Evolutionary conservation across 768 basidiomycete species (phyloP).

Genomic region (Galerina sulciceps): DNA sequence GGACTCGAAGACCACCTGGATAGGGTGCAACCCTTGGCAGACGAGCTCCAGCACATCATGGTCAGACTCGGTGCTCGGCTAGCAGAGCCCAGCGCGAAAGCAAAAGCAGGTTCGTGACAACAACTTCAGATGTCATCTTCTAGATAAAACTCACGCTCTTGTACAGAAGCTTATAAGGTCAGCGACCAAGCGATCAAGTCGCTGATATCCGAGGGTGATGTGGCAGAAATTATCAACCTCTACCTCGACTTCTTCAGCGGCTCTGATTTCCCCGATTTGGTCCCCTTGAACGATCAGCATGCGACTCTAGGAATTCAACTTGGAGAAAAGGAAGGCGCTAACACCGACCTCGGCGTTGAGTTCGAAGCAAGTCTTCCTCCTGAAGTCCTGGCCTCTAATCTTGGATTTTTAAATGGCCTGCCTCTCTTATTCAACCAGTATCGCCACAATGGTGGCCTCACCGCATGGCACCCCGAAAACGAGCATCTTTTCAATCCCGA

Average conservation of each 20-base stretch:
- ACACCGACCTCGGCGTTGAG: conserved; percentile 29
- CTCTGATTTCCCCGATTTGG: not conserved
- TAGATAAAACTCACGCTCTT: not conserved
- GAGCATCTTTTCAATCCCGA: not conserved
- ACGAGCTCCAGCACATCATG: conserved; percentile 21
- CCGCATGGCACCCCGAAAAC: conserved; percentile 18
- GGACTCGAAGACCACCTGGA: not conserved
- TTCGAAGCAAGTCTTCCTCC: conserved; percentile 16
- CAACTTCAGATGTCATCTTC: not conserved
- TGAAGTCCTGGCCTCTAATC: not conserved
- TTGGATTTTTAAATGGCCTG: conserved; percentile 22
- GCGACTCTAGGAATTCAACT: not conserved
- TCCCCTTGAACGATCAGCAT: not conserved
- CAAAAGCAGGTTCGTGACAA: not conserved
- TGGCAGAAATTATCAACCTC: conserved; percentile 15
- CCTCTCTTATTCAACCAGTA: conserved; percentile 25
- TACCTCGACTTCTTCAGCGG: conserved; percentile 21
- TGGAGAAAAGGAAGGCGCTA: conserved; percentile 3
- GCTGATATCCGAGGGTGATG: conserved; percentile 21
- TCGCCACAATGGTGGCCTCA: conserved; percentile 21
- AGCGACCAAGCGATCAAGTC: conserved; percentile 5
- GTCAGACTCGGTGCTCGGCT: conserved; percentile 12
- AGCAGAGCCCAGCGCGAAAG: not conserved
- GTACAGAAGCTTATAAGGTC: not conserved
- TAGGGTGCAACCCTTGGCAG: conserved; percentile 19